These are phyloP conservation scores for Aristolochia contorta DNA, from an alignment of 164 flowering plant species.

Conservation along the genomic window DNA sequence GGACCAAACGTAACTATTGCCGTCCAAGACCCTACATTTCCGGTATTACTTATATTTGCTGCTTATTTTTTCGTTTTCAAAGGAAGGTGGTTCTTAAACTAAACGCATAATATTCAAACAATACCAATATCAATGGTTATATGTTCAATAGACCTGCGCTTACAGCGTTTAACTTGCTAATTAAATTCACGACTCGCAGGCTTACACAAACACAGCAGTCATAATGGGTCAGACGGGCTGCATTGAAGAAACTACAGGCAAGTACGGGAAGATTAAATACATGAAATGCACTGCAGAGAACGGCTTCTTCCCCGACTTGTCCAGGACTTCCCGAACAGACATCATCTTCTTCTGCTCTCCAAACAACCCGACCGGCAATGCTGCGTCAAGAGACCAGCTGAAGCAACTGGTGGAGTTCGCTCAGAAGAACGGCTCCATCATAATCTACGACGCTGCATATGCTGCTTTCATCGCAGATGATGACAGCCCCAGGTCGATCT, in stretches of 20 bases:
- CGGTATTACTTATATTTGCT: slow-evolving; percentile 30
- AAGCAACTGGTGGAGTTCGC: slow-evolving; percentile 67
- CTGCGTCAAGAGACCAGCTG: slow-evolving; percentile 60
- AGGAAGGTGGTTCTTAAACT: background rate
- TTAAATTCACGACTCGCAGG: too few species aligned
- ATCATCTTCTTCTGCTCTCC: slow-evolving; percentile 91
- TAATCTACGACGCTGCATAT: slow-evolving; percentile 75
- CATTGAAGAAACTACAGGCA: slow-evolving; percentile 31
- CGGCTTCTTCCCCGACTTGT: slow-evolving; percentile 63
- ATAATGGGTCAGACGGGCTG: slow-evolving; percentile 65
- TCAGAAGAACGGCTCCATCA: slow-evolving; percentile 64
- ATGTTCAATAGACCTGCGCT: too few species aligned
- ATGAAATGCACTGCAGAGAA: slow-evolving; percentile 59
- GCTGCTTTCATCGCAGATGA: slow-evolving; percentile 62
- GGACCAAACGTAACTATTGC: slow-evolving; percentile 66
- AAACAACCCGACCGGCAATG: slow-evolving; percentile 84
- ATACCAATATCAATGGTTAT: too few species aligned
- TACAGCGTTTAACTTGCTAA: too few species aligned
- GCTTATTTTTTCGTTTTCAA: background rate
- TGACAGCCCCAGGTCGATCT: slow-evolving; percentile 62
- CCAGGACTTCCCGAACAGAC: slow-evolving; percentile 39
- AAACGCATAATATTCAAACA: background rate
- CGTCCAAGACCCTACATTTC: slow-evolving; percentile 86
- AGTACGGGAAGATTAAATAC: slow-evolving; percentile 57
- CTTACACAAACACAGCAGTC: slow-evolving; percentile 69